These are phyloP conservation scores for Aspergillus wentii DNA, from an alignment of 495 filamentous ascomycete genomes.

Conservation along the genomic window DNA sequence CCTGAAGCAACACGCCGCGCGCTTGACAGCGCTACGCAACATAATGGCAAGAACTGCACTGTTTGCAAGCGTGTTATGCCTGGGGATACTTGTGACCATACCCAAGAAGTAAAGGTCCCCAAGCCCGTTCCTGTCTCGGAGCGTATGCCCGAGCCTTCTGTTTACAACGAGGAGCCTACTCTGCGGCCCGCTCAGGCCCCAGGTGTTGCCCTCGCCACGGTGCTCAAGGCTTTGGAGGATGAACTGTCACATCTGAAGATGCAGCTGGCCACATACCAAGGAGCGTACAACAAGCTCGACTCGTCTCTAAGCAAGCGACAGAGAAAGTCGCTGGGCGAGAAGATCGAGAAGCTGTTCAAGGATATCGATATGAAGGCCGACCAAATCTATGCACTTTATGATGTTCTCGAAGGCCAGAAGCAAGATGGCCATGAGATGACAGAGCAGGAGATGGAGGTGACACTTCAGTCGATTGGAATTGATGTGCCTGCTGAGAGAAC, in stretches of 20 bases:
- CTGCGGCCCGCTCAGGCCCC: conserved; percentile 73
- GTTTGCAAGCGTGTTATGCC: conserved; percentile 61
- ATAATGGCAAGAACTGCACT: conserved; percentile 67
- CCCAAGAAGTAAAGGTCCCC: conserved; percentile 52
- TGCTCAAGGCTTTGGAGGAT: conserved; percentile 75
- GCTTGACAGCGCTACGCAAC: conserved; percentile 54
- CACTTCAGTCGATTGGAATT: conserved; percentile 55
- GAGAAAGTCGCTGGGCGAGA: conserved; percentile 57
- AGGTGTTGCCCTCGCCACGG: conserved; percentile 67
- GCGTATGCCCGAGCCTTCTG: conserved; percentile 46
- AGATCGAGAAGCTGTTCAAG: conserved; percentile 59
- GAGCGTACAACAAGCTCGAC: conserved; percentile 62
- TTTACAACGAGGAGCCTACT: conserved; percentile 65
- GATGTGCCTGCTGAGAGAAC: conserved; percentile 22
- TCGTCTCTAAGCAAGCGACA: conserved; percentile 62
- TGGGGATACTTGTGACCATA: conserved; percentile 27
- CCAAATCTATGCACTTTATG: conserved; percentile 83
- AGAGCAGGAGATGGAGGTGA: conserved; percentile 62
- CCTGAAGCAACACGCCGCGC: conserved; percentile 51
- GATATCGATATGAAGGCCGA: conserved; percentile 76
- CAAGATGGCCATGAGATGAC: conserved; percentile 58
- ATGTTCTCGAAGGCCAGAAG: conserved; percentile 83
- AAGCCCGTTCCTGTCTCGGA: conserved; percentile 70
- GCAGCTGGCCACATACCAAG: conserved; percentile 53
- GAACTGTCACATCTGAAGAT: conserved; percentile 78